A percentile compares a stretch with the other conserved stretches of the same genome.
These are phyloP conservation scores for Nothopassalora personata DNA, from an alignment of 2,329 filamentous ascomycete species.

Conservation along the genomic window DNA sequence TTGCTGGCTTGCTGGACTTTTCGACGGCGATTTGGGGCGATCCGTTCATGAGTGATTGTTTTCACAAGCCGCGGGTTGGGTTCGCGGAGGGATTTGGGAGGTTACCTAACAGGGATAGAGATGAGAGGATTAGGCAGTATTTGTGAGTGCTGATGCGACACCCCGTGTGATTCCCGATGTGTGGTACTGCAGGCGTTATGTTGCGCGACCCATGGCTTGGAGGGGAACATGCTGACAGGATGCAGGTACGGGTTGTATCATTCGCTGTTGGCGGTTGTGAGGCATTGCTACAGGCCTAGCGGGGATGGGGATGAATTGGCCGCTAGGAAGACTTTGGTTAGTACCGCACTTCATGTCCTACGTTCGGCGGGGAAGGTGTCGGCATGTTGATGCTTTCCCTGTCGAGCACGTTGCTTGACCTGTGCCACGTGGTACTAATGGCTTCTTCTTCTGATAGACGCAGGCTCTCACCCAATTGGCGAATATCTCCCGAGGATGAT, in stretches of 20 bases:
- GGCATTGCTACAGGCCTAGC: conserved; percentile 41
- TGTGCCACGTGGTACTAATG: neutral
- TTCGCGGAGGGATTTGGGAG: conserved; percentile 43
- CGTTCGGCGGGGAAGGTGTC: neutral
- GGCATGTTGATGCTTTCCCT: neutral
- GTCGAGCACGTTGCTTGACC: neutral
- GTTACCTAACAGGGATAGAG: conserved; percentile 29
- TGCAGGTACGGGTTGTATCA: conserved; percentile 44
- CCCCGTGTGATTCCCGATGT: too few relatives aligned
- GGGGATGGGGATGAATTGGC: conserved; percentile 38
- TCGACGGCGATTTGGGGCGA: conserved; percentile 54
- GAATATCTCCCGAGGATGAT: conserved; percentile 4
- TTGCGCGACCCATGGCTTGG: neutral
- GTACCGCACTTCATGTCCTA: neutral
- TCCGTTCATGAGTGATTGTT: conserved; percentile 49
- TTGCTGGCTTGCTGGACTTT: conserved; percentile 50
- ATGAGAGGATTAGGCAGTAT: conserved; percentile 35
- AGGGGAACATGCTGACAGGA: neutral
- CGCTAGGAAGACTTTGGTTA: conserved; percentile 36
- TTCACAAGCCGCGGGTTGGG: conserved; percentile 36
- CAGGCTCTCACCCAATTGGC: conserved; percentile 16
- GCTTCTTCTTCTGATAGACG: conserved; percentile 3
- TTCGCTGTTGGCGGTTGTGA: conserved; percentile 38
- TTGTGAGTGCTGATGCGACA: conserved; percentile 34
- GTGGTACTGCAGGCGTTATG: too few relatives aligned